These are phyloP conservation scores for Kentomonas sorsogonicus DNA, from an alignment of 208 protist species.

Conservation along the genomic window DNA sequence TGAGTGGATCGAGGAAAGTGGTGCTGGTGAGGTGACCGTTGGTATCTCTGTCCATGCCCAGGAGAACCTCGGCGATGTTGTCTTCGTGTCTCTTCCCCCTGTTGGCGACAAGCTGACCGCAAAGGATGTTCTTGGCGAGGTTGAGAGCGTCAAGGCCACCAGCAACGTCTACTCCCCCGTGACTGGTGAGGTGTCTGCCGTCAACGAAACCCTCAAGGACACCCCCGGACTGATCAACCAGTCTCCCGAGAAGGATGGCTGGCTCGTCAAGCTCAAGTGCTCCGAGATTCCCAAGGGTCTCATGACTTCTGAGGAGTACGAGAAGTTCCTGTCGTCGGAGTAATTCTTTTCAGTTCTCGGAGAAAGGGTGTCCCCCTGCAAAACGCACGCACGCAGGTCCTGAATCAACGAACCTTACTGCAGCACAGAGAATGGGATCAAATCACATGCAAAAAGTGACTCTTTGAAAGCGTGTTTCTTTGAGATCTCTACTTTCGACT, in stretches of 20 bases:
- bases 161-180: conserved; percentile 89
- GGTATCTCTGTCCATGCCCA: conserved; percentile 87
- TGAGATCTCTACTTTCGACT: no score
- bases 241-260: conserved; percentile 81
- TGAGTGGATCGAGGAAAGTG: conserved; percentile 81
- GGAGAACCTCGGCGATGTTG: conserved; percentile 87
- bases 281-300: conserved; percentile 60
- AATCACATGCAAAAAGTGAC: no score
- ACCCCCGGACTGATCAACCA: conserved; percentile 83
- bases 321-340: conserved; percentile 86
- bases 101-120: conserved; percentile 73
- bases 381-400: no score
- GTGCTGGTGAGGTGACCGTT: conserved; percentile 55
- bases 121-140: conserved; percentile 75
- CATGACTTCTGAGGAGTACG: conserved; percentile 80
- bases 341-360: conserved; percentile 15
- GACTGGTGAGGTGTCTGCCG: conserved; percentile 62
- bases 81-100: conserved; percentile 87
- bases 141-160: conserved; percentile 92
- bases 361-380: no score
- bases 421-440: no score
- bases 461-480: no score
- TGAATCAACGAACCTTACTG: no score
- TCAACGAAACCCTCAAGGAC: conserved; percentile 85
- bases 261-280: conserved; percentile 86